These are phyloP conservation scores for Benincasa hispida DNA, from an alignment of 306 rosid species.

Conservation along the genomic window DNA sequence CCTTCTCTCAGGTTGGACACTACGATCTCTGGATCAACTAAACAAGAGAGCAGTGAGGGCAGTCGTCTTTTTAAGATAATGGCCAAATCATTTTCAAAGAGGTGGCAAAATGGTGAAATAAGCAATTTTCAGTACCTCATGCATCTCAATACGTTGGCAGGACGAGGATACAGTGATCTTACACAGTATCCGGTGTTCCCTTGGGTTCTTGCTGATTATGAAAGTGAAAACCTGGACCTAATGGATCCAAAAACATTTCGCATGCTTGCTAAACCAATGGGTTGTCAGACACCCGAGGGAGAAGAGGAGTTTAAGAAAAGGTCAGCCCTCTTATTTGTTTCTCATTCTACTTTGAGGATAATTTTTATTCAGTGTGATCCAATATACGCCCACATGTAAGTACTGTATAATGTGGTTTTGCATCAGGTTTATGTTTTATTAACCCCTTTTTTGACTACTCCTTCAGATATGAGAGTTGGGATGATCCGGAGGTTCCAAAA, in stretches of 20 bases:
- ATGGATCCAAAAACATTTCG: constrained; percentile 78
- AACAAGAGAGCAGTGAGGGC: constrained; percentile 92
- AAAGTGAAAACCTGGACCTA: constrained; percentile 71
- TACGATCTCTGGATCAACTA: constrained; percentile 90
- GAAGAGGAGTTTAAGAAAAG: constrained; percentile 93
- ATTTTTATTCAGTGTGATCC: background rate
- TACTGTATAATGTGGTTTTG: background rate
- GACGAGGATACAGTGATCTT: constrained; percentile 99
- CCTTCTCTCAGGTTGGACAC: constrained; percentile 79
- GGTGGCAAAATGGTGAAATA: constrained; percentile 99
- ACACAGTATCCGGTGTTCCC: constrained; percentile 99
- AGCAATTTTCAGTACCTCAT: constrained; percentile 98
- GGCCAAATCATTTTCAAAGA: constrained; percentile 93
- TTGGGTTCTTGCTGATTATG: constrained; percentile 97
- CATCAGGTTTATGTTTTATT: background rate
- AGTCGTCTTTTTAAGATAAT: constrained; percentile 79
- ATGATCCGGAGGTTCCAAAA: constrained; percentile 98
- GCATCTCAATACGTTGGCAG: constrained; percentile 99
- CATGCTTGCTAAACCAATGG: constrained; percentile 84
- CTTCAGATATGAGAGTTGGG: constrained; percentile 92
- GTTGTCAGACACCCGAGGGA: constrained; percentile 98
- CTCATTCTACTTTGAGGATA: background rate
- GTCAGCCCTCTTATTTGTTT: constrained; percentile 22
- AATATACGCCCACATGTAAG: background rate
- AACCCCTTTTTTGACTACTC: constrained; percentile 1